Evolutionary conservation across 768 basidiomycete genomes (phyloP), one percentile per base, ranked within the genome.

Genomic region (Russula compacta): DNA sequence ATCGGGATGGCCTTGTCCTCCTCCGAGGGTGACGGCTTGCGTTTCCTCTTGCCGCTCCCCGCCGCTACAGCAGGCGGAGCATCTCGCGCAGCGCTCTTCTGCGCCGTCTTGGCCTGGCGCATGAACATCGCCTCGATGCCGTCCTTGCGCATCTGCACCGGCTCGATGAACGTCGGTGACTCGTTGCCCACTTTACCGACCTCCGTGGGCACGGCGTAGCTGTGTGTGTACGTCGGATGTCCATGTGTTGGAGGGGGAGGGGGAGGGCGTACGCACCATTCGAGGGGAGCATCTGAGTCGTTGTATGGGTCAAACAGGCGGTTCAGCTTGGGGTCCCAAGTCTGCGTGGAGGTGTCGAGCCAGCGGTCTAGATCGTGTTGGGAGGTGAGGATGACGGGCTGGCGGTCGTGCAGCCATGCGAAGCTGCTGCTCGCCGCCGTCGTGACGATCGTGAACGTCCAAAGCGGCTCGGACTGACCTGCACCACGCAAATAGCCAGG

Each of bases 391-490:
- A 98, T 85, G 47, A 93, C 90, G 7, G 89, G 89, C 65, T 89
- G 87, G 21, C 95, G 84, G 67, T 95, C 89, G 69, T 97, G 95
- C n/a, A 98, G 78, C 89, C 92, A 98, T 6, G 75, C 74, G 49
- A 93, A 77, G 6, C 84, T 81, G 58, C 81, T 81, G 69, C 82
- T 80, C 48, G 90, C 81, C 36, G 80, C 71, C 1, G 92, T 93
- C 1, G 95, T 99, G 50, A 98, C 85, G 57, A 98, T 91, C 0
- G 90, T 86, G 69, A 92, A 98, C 0, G 92, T 88, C 79, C 85
- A 90, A 1, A 90, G 73, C 0, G 81, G 79, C 29, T 80, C 75
- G 9, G 74, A 78, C 60, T 78, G 74, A 3, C 80, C 86, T 88
- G 66, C 21, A 17, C 14, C 15, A 33, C 50, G 17, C 8, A 53